phyloP scores from a whole-genome alignment of 148 eudicot species.

The Fagopyrum tataricum region DNA sequence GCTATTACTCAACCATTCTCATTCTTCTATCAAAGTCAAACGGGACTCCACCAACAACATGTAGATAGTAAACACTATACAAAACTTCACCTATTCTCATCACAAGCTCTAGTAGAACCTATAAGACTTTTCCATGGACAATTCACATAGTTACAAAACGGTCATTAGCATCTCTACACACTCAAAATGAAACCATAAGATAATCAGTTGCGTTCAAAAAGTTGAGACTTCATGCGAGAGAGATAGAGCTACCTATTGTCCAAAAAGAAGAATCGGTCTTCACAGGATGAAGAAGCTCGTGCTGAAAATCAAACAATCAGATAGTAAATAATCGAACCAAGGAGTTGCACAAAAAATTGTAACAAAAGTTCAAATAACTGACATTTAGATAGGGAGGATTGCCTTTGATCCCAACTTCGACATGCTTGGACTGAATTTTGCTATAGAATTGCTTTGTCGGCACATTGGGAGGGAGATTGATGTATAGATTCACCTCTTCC shows the following conservation, averaged over 20 bases:
- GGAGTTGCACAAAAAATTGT: not conserved
- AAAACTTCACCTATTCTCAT: not conserved
- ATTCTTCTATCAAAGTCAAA: not conserved
- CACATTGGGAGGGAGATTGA: constrained; percentile 61
- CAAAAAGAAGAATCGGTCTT: constrained; percentile 87
- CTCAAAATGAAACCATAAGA: not conserved
- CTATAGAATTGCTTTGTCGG: constrained; percentile 61
- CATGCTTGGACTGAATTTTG: constrained; percentile 71
- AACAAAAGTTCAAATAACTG: not conserved
- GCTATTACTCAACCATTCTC: not conserved
- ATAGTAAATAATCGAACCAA: not conserved
- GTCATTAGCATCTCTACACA: not conserved
- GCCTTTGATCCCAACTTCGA: constrained; percentile 57
- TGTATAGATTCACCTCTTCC: constrained; percentile 88
- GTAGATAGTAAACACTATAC: not conserved
- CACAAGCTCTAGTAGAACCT: not conserved
- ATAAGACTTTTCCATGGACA: not conserved
- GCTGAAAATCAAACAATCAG: constrained; percentile 30
- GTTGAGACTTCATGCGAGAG: not conserved
- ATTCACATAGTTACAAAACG: not conserved
- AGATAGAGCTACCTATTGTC: constrained; percentile 63
- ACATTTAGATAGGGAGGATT: constrained; percentile 11
- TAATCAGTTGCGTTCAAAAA: not conserved
- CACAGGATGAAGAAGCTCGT: constrained; percentile 60
- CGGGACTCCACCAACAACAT: not conserved